Evolutionary conservation across 805 yeast genomes (phyloP), one percentile per base, ranked within the genome.

Genomic region (Yamadazyma kitorensis): DNA sequence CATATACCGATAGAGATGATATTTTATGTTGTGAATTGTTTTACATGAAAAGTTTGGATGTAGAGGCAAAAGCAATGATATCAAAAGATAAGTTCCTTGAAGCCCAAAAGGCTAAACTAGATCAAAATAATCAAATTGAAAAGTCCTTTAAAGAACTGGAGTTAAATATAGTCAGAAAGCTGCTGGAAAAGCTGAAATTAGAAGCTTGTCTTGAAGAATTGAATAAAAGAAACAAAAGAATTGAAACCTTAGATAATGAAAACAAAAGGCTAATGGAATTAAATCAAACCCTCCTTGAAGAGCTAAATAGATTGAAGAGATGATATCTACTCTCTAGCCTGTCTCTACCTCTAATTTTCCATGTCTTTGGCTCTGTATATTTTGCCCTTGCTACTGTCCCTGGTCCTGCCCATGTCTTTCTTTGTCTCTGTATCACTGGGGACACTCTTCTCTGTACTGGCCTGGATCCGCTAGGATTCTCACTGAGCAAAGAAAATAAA

Each of bases 191-290:
- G 21, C 31, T 34, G 21, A 42, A 47, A 22, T 17, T 58, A 11
- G 40, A 45, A 21, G 32, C 45, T 4, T 48, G 48, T 27, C 49
- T 55, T 19, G 33, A 46, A 15, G 59, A 57, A 30, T 40, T 59
- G 24, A 39, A 33, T 4, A 50, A 45, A 28, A 49, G 41, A 36
- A 47, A 46, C 25, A 43, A 47, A 23, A 44, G 49, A 24, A 39
- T 57, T 24, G 52, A 52, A 7, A 45, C 44, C 11, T 37, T 59
- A 29, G 41, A 34, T 34, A 40, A 38, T 2, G 65, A 61, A 32
- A 59, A 59, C 33, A 57, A 51, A 37, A 38, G 51, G 27, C 39
- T 61, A 16, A 46, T 61, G 31, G 62, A 59, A 16, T 44, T 61
- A 43, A 59, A 61, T 37, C 63, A 57, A 27, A 52, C 48, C 16